These are phyloP conservation scores for Roridomyces roridus DNA, from an alignment of 768 basidiomycete species.

Conservation along the genomic window DNA sequence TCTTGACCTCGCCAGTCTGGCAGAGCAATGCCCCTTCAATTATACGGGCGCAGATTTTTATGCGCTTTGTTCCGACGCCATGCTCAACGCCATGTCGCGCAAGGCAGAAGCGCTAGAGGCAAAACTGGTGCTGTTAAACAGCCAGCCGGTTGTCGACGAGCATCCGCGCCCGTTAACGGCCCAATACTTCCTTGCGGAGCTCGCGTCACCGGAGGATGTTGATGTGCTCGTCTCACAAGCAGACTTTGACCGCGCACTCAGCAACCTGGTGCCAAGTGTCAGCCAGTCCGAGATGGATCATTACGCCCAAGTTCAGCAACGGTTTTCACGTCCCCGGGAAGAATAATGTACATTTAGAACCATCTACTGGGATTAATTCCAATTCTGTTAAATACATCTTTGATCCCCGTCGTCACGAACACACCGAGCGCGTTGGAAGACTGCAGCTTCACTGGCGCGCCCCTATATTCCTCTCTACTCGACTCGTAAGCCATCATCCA, in stretches of 20 bases:
- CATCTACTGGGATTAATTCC: slow-evolving; percentile 61
- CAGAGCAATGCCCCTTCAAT: slow-evolving; percentile 84
- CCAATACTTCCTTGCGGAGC: slow-evolving; percentile 88
- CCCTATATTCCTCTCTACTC: slow-evolving; percentile 52
- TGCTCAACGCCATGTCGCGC: slow-evolving; percentile 92
- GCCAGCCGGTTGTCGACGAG: slow-evolving; percentile 41
- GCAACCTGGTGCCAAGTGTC: slow-evolving; percentile 79
- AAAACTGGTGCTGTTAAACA: slow-evolving; percentile 67
- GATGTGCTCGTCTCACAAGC: slow-evolving; percentile 73
- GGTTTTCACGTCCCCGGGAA: slow-evolving; percentile 56
- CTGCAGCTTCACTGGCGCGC: slow-evolving; percentile 51
- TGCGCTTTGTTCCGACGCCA: slow-evolving; percentile 94
- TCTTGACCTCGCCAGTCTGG: slow-evolving; percentile 67
- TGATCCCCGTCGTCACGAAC: slow-evolving; percentile 54
- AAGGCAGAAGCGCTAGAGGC: slow-evolving; percentile 82
- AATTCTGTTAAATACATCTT: slow-evolving; percentile 60
- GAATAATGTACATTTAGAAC: slow-evolving; percentile 47
- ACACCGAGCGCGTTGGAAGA: slow-evolving; percentile 51
- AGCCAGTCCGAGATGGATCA: slow-evolving; percentile 86
- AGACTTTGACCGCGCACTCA: slow-evolving; percentile 82
- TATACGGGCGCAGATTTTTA: slow-evolving; percentile 99
- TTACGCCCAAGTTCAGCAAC: slow-evolving; percentile 74
- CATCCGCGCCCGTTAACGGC: slow-evolving; percentile 79
- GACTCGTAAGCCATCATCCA: not conserved
- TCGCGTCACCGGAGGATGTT: slow-evolving; percentile 73